phyloP scores from a whole-genome alignment of 169 alveolate genomes.

The Plasmodium gaboni region DNA sequence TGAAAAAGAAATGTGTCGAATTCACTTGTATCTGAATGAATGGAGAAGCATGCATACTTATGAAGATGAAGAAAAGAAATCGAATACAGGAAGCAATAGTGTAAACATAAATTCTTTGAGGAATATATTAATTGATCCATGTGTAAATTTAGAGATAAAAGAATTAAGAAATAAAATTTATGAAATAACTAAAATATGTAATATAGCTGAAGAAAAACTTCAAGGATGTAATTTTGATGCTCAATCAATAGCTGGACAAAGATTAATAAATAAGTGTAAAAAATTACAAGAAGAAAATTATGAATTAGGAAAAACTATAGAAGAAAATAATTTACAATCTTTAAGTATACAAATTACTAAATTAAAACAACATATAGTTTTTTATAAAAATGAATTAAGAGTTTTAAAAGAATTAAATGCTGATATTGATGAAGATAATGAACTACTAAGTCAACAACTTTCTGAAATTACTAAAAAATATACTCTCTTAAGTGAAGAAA shows the following conservation, averaged over 20 bases:
- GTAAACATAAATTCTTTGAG: constrained; percentile 50
- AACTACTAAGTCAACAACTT: constrained; percentile 76
- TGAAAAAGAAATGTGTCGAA: constrained; percentile 60
- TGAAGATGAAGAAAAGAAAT: constrained; percentile 61
- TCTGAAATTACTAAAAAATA: constrained; percentile 74
- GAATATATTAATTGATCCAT: constrained; percentile 78
- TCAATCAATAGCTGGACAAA: constrained; percentile 83
- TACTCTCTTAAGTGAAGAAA: constrained; percentile 56
- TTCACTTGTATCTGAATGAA: constrained; percentile 57
- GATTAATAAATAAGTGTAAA: constrained; percentile 80
- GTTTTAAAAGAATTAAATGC: constrained; percentile 78
- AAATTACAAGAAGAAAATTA: constrained; percentile 82
- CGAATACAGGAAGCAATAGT: constrained; percentile 24
- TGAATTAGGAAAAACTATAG: constrained; percentile 81
- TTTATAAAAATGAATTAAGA: constrained; percentile 79
- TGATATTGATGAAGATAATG: constrained; percentile 82
- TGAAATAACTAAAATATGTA: constrained; percentile 77
- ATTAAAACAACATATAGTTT: constrained; percentile 77
- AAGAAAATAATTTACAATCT: constrained; percentile 77
- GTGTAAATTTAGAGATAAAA: constrained; percentile 78
- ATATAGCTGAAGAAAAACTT: constrained; percentile 77
- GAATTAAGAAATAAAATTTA: constrained; percentile 68
- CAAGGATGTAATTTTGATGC: constrained; percentile 80
- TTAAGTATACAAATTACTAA: constrained; percentile 55
- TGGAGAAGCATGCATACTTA: constrained; percentile 73